Conservation (phyloP, 176 grass and related monocot species). For the Raddia distichophylla region DNA sequence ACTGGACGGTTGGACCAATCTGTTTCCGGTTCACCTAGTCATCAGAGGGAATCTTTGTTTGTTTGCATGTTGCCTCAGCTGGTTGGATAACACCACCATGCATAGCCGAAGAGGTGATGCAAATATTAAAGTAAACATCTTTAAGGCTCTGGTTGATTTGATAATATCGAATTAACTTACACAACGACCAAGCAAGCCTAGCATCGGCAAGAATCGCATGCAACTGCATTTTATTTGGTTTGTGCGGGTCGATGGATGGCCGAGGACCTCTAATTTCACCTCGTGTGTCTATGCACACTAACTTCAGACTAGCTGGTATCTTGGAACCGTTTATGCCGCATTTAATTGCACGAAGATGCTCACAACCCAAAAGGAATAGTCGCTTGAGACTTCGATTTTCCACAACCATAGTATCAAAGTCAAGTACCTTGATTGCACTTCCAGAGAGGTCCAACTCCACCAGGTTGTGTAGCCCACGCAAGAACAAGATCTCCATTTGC, state of each 20-base stretch:
- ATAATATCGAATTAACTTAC: not conserved
- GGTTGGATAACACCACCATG: not conserved
- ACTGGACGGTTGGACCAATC: not conserved
- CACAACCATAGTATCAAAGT: slow-evolving; percentile 16
- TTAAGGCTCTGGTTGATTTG: not conserved
- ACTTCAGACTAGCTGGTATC: not conserved
- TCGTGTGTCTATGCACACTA: slow-evolving; percentile 8
- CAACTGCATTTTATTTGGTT: not conserved
- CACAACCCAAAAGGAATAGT: slow-evolving; percentile 10
- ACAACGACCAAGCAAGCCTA: not conserved
- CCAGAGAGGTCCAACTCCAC: slow-evolving; percentile 19
- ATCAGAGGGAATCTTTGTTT: no score
- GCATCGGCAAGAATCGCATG: not conserved
- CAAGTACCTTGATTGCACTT: slow-evolving; percentile 17
- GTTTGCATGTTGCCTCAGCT: not conserved
- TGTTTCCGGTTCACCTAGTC: not conserved
- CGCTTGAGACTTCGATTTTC: not conserved
- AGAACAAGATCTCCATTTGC: not conserved
- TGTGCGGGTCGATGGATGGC: not conserved
- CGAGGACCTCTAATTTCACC: not conserved
- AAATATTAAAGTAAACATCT: not conserved
- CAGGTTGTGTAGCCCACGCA: slow-evolving; percentile 5
- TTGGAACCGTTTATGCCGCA: not conserved
- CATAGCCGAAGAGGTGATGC: not conserved
- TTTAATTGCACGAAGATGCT: not conserved